Evolutionary conservation across 352 stramenopile genomes (phyloP), one percentile per base, ranked within the genome.

Genomic region (Elongisporangium undulatum): DNA sequence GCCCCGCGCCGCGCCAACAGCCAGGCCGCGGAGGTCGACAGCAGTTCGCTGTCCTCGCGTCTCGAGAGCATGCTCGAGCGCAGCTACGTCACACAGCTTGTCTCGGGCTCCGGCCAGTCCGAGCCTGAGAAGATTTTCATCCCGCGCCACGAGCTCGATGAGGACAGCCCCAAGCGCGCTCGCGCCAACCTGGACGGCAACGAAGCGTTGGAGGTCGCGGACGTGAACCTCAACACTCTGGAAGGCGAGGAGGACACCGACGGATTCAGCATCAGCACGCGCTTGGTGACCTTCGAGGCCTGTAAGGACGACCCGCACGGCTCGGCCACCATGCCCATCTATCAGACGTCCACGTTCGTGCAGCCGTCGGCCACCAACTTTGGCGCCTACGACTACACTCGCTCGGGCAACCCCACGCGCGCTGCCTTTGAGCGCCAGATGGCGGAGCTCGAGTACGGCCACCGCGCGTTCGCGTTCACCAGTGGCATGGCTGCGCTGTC

Each of bases 401-500:
- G 96, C 52, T 97, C 89, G 49, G 89, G 85, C 34, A 98, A 98
- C 79, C 93, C 96, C 1, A 98, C 94, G 16, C 87, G 93, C 59
- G 90, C 87, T 2, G 91, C 90, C 7, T 86, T 98, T 61, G 94
- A 98, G 82, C 82, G 82, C 38, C 88, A 96, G 57, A 92, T 98
- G 72, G 94, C 94, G 6, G 84, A 88, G 62, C 63, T 96, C 7
- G 79, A 91, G 59, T 61, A 67, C 49, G 79, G 84, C 55, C 85
- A 89, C 66, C 76, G 74, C 48, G 85, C 82, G 17, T 96, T 97
- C 59, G 89, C 89, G 17, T 97, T 97, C 67, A 96, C 95, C 0
- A 98, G 90, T 22, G 97, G 97, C 58, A 98, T 99, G 95, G 95
- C 96, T 12, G 97, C 96, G 16, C 82, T 96, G n/a, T 93, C 90